phyloP scores from a whole-genome alignment of 148 eudicot species.

The Camellia granthamiana region DNA sequence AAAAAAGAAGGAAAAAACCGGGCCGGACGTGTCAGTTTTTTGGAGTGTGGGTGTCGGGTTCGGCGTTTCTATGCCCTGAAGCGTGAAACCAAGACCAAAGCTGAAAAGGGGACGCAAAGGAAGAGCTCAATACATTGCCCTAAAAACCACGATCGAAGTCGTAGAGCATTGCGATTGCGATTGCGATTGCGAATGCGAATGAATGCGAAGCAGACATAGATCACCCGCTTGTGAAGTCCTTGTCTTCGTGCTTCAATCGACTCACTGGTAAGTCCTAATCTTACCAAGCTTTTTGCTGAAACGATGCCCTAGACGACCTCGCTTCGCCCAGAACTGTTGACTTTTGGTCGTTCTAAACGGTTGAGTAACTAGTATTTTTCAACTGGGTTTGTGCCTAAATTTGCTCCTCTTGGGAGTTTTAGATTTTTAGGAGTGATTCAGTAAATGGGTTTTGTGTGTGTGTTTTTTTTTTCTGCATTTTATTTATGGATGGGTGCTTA shows the following conservation, averaged over 20 bases:
- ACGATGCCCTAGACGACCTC: background rate
- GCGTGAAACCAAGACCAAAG: too few species aligned
- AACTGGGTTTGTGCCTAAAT: conserved; percentile 3
- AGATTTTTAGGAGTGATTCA: background rate
- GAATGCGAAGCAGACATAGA: too few species aligned
- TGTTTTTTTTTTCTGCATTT: background rate
- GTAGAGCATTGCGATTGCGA: too few species aligned
- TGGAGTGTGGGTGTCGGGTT: too few species aligned
- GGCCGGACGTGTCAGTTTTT: too few species aligned
- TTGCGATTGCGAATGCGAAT: too few species aligned
- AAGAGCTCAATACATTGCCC: too few species aligned
- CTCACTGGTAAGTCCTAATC: background rate
- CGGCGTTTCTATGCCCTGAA: too few species aligned
- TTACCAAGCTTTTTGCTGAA: background rate
- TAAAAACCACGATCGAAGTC: too few species aligned
- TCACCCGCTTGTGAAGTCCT: too few species aligned
- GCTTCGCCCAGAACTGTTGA: background rate
- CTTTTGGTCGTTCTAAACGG: background rate
- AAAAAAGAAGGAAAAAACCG: too few species aligned
- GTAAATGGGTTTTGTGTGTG: background rate
- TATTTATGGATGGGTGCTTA: background rate
- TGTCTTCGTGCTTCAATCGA: background rate
- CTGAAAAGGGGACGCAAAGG: too few species aligned
- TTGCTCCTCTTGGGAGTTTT: background rate
- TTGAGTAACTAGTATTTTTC: background rate